Base-by-base conservation (phyloP, 257 asterid genomes). In the Solanum gandarillasii region DNA sequence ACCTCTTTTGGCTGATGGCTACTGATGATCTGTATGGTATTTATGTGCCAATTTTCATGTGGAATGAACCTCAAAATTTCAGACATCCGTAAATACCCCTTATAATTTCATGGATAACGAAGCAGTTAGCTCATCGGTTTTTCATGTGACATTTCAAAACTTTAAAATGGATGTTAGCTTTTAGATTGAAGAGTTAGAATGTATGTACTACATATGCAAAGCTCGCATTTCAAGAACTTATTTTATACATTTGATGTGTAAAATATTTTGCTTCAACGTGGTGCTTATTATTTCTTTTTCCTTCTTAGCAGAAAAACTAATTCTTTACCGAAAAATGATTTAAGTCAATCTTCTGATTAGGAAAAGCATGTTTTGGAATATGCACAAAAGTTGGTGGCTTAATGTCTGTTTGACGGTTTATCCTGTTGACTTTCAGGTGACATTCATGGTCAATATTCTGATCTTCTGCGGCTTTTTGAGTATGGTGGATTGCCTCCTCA, bases 361-460 rank as follows among this genome's bases (percentile, higher is more conserved):
- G 70, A 21, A 79, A 79, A 79, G 2, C 70, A 81, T 81, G 65
- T 68, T 35, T n/a, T 86, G 21, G 55, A 18, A 79, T 27, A 27
- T 79, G 67, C 38, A 43, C 38, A 41, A 41, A 78, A 48, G 11
- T 46, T 65, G 32, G 58, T 43, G 34, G 20, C 31, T 8, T 82
- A 21, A 29, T 31, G 29, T 46, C 41, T 46, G 36, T 27, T 79
- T 82, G 41, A 78, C n/a, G 3, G 65, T 70, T 35, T 71, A 41
- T 71, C 62, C 68, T 76, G 67, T 38, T 76, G 67, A 23, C 32
- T 85, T 58, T 67, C 79, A 90, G 92, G 92, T 86, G 92, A 90
- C 43, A 90, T 90, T 86, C 92, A 90, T 87, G 92, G 92, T 70
- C 92, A 90, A 82, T 90, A 90, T 87, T 90, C 92, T 48, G 92